Evolutionary conservation across 345 rosid species (phyloP).

Genomic region (Jatropha curcas): DNA sequence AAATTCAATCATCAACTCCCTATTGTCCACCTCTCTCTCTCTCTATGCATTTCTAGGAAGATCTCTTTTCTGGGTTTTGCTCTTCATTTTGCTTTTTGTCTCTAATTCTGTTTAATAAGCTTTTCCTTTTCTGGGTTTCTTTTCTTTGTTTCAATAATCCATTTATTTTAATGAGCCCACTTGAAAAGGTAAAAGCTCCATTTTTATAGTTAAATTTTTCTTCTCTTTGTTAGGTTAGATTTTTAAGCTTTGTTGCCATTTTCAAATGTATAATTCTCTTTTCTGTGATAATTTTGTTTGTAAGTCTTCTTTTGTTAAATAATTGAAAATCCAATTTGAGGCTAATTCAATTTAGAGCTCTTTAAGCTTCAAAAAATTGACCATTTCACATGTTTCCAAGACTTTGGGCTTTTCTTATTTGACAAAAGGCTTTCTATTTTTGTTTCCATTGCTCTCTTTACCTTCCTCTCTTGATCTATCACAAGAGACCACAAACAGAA

Average conservation of each 20-base stretch:
- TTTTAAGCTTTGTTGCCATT: conserved; percentile 7
- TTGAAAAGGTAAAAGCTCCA: conserved; percentile 4
- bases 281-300: conserved; percentile 4
- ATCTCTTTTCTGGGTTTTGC: conserved; percentile 22
- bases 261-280: conserved; percentile 8
- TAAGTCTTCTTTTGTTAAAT: conserved; percentile 10
- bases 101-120: background rate
- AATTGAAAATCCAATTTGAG: conserved; percentile 20
- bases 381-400: conserved; percentile 44
- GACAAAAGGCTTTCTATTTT: conserved; percentile 20
- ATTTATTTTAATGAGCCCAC: conserved; percentile 2
- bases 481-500: background rate
- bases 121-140: conserved; percentile 10
- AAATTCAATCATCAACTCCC: background rate
- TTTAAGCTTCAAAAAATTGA: conserved; percentile 33
- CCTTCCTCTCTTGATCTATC: conserved; percentile 26
- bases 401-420: conserved; percentile 36
- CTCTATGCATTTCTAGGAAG: conserved; percentile 1
- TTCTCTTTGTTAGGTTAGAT: background rate
- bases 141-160: background rate
- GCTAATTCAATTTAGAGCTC: conserved; percentile 22
- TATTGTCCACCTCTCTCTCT: background rate
- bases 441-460: conserved; percentile 8
- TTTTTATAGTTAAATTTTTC: background rate
- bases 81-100: conserved; percentile 10